Evolutionary conservation across 495 filamentous ascomycete genomes (phyloP), one percentile per base, ranked within the genome.

Genomic region (Neurospora pannonica): DNA sequence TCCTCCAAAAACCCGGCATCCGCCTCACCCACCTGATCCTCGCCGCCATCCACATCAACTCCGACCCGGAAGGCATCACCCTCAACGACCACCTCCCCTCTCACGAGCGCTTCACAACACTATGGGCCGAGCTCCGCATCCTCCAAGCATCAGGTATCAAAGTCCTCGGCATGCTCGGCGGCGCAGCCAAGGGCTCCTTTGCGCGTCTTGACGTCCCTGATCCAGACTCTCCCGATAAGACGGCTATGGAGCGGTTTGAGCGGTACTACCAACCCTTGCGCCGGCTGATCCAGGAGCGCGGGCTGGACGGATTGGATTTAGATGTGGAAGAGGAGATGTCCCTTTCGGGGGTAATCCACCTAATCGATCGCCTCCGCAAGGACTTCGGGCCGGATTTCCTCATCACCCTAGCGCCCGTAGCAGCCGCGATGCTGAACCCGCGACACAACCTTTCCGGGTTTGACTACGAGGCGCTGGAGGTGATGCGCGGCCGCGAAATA

Each of bases 271-370:
- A 62, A 0, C 91, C 90, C 1, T 82, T 97, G 2, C 82, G 86
- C 2, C 83, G 87, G 21, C 83, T 92, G 67, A 82, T 97, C n/a
- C 84, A 85, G 19, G 84, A 83, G 24, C 83, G 89, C 77, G 83
- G 82, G 4, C 85, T 95, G 10, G 87, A 96, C 71, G 94, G 94
- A 0, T 76, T 97, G 4, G 94, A 97, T 80, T 87, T 97, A 4
- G 94, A 97, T 78, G 92, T 96, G 38, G 94, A 97, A 80, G 93
- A 97, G 80, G 73, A 76, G 8, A 93, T 94, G 88, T 91, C 92
- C 4, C 84, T 95, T 9, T 70, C 73, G n/a, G 93, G 92, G 15
- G 84, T 95, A 37, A 85, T 92, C 36, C 87, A 90, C 31, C 85
- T 97, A 21, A 93, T 97, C 74, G 90, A 93, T 81, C 86, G 91